Evolutionary conservation across 192 early-diverging fungal species (phyloP).

Genomic region (Fimicolochytrium jonesii): DNA sequence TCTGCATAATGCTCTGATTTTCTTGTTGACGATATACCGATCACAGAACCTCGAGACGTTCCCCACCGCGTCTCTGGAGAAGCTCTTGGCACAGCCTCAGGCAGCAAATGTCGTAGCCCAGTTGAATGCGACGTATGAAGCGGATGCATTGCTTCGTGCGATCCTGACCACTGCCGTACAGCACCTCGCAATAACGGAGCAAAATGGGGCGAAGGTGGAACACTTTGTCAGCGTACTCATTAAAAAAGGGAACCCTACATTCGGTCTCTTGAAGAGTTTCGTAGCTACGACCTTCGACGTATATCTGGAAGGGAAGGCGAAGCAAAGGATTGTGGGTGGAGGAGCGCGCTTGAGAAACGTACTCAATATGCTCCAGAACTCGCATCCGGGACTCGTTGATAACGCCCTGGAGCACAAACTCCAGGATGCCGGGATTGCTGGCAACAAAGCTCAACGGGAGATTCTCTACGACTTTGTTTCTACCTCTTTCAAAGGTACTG

Average conservation of each 20-base stretch:
- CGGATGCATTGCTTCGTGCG: slow-evolving; percentile 5
- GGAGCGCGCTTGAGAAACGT: background rate
- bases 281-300: background rate
- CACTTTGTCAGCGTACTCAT: slow-evolving; percentile 7
- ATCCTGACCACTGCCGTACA: too few relatives aligned
- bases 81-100: background rate
- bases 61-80: background rate
- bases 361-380: background rate
- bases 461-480: slow-evolving; percentile 54
- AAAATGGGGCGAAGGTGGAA: too few relatives aligned
- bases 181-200: too few relatives aligned
- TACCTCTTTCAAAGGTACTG: slow-evolving; percentile 53
- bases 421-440: background rate
- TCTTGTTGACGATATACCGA: slow-evolving; percentile 22
- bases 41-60: slow-evolving; percentile 2
- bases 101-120: background rate
- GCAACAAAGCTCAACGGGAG: background rate
- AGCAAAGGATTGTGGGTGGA: background rate
- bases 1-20: slow-evolving; percentile 18
- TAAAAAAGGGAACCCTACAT: background rate
- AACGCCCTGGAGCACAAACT: slow-evolving; percentile 8
- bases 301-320: slow-evolving; percentile 1
- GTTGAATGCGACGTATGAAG: slow-evolving; percentile 8
- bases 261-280: background rate
- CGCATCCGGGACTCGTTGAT: slow-evolving; percentile 8